Conservation (phyloP, 495 filamentous ascomycete species). For the Bacidia gigantensis region DNA sequence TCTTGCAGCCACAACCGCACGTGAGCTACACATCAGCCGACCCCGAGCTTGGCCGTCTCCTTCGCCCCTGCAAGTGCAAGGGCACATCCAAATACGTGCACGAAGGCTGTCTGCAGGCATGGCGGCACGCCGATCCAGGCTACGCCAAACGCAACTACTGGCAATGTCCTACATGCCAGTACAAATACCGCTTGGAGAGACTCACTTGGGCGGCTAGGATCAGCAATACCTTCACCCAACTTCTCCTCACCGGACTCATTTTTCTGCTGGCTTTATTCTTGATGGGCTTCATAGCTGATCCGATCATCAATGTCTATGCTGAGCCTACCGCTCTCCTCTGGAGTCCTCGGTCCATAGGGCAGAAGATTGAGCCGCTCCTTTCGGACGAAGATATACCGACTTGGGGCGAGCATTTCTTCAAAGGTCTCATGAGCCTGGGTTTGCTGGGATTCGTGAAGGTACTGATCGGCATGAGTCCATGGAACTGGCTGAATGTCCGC, state of each 20-base stretch:
- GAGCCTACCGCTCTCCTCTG: conserved; percentile 49
- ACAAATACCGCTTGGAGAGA: conserved; percentile 68
- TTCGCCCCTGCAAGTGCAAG: conserved; percentile 86
- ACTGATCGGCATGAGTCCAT: conserved; percentile 58
- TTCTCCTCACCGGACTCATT: conserved; percentile 53
- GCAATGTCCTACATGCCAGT: conserved; percentile 80
- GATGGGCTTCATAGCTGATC: conserved; percentile 83
- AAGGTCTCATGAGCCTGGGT: conserved; percentile 74
- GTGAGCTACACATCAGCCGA: conserved; percentile 65
- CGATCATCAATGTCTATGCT: conserved; percentile 76
- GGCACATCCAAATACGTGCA: conserved; percentile 89
- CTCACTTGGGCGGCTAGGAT: conserved; percentile 64
- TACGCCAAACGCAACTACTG: conserved; percentile 60
- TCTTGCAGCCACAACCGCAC: conserved; percentile 47
- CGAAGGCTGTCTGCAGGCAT: conserved; percentile 77
- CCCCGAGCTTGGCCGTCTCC: conserved; percentile 63
- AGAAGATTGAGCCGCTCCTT: conserved; percentile 18
- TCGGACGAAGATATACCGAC: conserved; percentile 32
- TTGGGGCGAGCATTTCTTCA: conserved; percentile 76
- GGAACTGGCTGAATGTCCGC: conserved; percentile 54
- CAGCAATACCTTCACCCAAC: conserved; percentile 48
- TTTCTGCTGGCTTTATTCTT: conserved; percentile 57
- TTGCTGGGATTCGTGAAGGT: conserved; percentile 75
- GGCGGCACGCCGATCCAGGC: conserved; percentile 62
- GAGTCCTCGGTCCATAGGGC: conserved; percentile 16